These are phyloP conservation scores for Phycomyces blakesleeanus DNA, from an alignment of 192 early-diverging fungal genomes.

Conservation along the genomic window DNA sequence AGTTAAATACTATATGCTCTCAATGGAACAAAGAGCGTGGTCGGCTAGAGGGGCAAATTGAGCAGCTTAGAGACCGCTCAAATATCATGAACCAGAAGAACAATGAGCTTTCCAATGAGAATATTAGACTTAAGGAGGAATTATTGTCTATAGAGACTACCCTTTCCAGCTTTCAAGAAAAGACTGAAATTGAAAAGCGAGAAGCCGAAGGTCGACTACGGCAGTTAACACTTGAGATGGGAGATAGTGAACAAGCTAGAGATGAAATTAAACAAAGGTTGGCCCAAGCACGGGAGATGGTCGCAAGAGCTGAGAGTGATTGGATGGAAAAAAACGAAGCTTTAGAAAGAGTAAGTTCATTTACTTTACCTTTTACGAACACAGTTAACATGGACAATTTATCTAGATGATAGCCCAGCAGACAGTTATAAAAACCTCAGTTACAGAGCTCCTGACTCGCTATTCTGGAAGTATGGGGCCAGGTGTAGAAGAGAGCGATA, in stretches of 20 bases:
- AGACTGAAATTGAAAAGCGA: background rate
- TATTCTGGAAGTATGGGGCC: no score
- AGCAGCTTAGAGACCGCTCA: no score
- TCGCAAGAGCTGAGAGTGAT: constrained; percentile 23
- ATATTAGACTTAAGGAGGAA: background rate
- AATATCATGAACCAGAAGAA: no score
- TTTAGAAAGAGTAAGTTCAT: constrained; percentile 17
- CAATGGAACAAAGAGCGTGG: no score
- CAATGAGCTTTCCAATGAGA: background rate
- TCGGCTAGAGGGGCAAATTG: no score
- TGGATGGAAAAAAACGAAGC: constrained; percentile 32
- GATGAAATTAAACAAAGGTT: constrained; percentile 28
- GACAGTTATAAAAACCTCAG: no score
- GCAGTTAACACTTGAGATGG: constrained; percentile 11
- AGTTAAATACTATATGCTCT: no score
- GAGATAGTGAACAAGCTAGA: constrained; percentile 21
- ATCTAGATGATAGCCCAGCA: no score
- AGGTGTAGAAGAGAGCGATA: background rate
- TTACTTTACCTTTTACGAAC: no score
- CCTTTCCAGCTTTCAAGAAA: background rate
- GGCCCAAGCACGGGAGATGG: constrained; percentile 27
- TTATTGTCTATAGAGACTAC: background rate
- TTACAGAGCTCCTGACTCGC: no score
- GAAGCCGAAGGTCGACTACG: constrained; percentile 1
- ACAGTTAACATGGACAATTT: no score